Conservation (phyloP, 345 rosid genomes). For the Acer yangbiense region DNA sequence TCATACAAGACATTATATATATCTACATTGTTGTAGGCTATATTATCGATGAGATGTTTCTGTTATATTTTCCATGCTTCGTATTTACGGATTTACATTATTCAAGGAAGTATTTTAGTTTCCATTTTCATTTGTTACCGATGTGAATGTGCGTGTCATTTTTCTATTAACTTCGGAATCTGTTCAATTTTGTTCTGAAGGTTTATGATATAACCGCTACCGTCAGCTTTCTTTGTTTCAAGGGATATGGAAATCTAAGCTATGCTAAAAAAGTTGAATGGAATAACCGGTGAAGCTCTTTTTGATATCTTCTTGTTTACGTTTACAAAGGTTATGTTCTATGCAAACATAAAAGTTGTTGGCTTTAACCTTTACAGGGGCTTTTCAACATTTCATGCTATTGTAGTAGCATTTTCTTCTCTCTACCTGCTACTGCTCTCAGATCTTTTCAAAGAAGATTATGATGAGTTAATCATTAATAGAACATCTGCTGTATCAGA, state of each 20-base stretch:
- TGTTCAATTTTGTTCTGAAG: conserved; percentile 39
- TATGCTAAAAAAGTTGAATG: conserved; percentile 64
- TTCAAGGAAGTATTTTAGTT: not conserved
- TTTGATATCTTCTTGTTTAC: conserved; percentile 2
- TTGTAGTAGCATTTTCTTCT: conserved; percentile 61
- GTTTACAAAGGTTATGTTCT: not conserved
- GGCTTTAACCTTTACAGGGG: conserved; percentile 53
- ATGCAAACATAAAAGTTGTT: conserved; percentile 3
- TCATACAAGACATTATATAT: too few species aligned
- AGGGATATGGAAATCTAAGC: conserved; percentile 56
- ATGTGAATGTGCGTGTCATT: not conserved
- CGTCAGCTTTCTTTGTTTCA: conserved; percentile 50
- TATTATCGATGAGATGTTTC: not conserved
- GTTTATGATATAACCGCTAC: conserved; percentile 65
- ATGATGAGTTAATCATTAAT: conserved; percentile 50
- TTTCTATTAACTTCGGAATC: conserved; percentile 6
- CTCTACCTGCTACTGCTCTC: conserved; percentile 62
- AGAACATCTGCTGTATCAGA: conserved; percentile 60
- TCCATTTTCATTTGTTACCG: not conserved
- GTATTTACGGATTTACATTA: not conserved
- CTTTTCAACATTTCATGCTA: conserved; percentile 84
- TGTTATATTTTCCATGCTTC: not conserved
- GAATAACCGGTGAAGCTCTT: conserved; percentile 66
- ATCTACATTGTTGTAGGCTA: not conserved
- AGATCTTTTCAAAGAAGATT: conserved; percentile 56